These are phyloP conservation scores for Xylariomycetidae sp. DNA, from an alignment of 2,329 filamentous ascomycete species.

Conservation along the genomic window DNA sequence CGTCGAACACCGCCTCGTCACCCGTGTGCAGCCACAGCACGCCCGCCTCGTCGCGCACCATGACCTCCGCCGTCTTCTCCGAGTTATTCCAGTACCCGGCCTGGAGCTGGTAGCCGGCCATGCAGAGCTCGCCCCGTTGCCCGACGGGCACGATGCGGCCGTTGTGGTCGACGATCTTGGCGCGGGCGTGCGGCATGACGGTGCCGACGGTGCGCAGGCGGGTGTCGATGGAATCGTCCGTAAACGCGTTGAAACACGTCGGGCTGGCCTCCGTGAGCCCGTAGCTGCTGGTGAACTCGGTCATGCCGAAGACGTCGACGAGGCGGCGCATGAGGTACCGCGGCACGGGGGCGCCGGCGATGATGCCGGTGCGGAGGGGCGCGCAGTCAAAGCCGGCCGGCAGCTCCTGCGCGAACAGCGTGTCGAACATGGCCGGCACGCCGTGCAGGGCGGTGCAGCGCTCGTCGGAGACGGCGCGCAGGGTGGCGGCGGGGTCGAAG, in stretches of 20 bases:
- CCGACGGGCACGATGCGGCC: constrained; percentile 63
- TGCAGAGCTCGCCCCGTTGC: constrained; percentile 66
- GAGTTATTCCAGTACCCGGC: constrained; percentile 63
- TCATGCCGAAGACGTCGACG: constrained; percentile 66
- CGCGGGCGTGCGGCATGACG: constrained; percentile 66
- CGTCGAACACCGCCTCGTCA: constrained; percentile 63
- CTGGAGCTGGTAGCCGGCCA: constrained; percentile 71
- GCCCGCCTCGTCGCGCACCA: constrained; percentile 46
- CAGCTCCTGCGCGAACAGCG: constrained; percentile 33
- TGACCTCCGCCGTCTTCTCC: constrained; percentile 62
- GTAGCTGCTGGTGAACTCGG: constrained; percentile 65
- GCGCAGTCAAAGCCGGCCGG: constrained; percentile 25
- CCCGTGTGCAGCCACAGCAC: constrained; percentile 61
- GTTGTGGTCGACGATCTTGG: constrained; percentile 69
- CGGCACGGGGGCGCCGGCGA: constrained; percentile 72
- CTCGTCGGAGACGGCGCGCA: constrained; percentile 61
- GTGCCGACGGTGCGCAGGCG: constrained; percentile 69
- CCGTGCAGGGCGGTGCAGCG: constrained; percentile 71
- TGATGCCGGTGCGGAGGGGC: constrained; percentile 66
- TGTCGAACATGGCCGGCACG: constrained; percentile 80
- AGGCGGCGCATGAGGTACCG: constrained; percentile 68
- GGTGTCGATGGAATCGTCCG: constrained; percentile 60
- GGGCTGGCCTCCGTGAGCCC: constrained; percentile 73
- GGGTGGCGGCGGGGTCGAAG: constrained; percentile 62
- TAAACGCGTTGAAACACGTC: constrained; percentile 76